Base-by-base conservation (phyloP, 768 basidiomycete genomes). In the Trametes punicea region DNA sequence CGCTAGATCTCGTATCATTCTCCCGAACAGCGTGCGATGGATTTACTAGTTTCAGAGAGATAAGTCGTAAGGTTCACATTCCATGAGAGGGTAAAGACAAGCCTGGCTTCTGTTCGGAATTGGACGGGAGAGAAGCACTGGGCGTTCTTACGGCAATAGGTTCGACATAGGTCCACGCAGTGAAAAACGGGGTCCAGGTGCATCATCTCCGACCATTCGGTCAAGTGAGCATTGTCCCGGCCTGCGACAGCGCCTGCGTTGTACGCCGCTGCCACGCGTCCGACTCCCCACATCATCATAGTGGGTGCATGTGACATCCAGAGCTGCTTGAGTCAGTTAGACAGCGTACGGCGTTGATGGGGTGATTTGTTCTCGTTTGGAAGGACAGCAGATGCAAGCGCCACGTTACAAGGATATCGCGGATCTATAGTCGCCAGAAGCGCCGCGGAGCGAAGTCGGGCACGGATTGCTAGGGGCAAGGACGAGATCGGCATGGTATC, bases 101-200 rank as follows among this genome's bases (percentile, higher is more conserved):
- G 26, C 29, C 25, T 50, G 33, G 51, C 51, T 58, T 58, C 57
- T 58, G 27, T 58, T 58, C 57, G 57, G 57, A 38, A 53, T 51
- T 57, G 50, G 42, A 15, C 18, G 38, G 26, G 36, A 26, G 46
- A 55, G 53, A 57, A 57, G 50, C 56, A 13, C 33, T 38, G 41
- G 48, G 48, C 31, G 50, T 45, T 39, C 44, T 57, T 57, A 57
- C 56, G 56, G 56, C 56, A 57, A 51, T 39, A 21, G 6, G 29
- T 46, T 51, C 44, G 50, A 57, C 56, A 48, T 38, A 45, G 31
- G 39, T 16, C 48, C 48, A 44, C 11, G 36, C 23, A 51, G 47
- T 51, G 47, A 56, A 49, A 44, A 50, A 56, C 49, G 48, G 40
- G 48, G 47, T 45, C 48, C 56, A 46, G 56, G 16, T 45, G 52